Percentiles rank a stretch among this genome's conserved stretches.
Conservation (phyloP, 2,329 filamentous ascomycete species). For the Penicillium sp. region DNA sequence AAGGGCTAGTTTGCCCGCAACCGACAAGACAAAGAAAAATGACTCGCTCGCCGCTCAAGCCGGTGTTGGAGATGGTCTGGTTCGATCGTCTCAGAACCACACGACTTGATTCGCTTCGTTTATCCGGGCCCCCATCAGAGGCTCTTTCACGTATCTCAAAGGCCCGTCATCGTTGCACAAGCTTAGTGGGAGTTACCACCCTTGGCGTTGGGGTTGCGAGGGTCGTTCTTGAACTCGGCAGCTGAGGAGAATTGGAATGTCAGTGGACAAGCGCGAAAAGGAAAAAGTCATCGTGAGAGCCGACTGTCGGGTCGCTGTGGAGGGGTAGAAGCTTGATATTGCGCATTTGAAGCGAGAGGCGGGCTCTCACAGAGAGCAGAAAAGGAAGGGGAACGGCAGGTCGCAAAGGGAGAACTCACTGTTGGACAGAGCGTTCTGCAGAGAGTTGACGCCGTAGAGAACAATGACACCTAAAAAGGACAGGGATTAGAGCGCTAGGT, state of each 20-base stretch:
- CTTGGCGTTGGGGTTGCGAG: constrained; percentile 60
- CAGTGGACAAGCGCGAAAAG: constrained; percentile 9
- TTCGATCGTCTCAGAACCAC: too few species aligned
- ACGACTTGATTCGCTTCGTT: too few species aligned
- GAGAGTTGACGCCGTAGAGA: constrained; percentile 84
- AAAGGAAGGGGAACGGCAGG: not conserved
- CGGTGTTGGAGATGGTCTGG: too few species aligned
- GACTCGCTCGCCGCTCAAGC: too few species aligned
- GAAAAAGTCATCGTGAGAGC: too few species aligned
- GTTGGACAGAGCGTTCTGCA: constrained; percentile 68
- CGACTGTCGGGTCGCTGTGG: too few species aligned
- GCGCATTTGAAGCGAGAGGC: not conserved
- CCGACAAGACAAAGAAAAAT: too few species aligned
- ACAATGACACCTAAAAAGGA: constrained; percentile 65
- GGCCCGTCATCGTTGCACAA: constrained; percentile 11
- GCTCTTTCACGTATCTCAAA: constrained; percentile 11
- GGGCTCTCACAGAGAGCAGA: constrained; percentile 5
- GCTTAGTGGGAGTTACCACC: constrained; percentile 32
- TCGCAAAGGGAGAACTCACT: constrained; percentile 52
- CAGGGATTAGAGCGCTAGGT: constrained; percentile 20
- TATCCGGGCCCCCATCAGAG: constrained; percentile 1
- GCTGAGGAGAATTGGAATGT: constrained; percentile 46
- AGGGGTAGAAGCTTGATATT: too few species aligned
- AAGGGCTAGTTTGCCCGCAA: too few species aligned
- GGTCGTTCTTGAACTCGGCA: constrained; percentile 96